Evolutionary conservation across 2,329 filamentous ascomycete species (phyloP).

Genomic region (Calonectria pauciramosa): DNA sequence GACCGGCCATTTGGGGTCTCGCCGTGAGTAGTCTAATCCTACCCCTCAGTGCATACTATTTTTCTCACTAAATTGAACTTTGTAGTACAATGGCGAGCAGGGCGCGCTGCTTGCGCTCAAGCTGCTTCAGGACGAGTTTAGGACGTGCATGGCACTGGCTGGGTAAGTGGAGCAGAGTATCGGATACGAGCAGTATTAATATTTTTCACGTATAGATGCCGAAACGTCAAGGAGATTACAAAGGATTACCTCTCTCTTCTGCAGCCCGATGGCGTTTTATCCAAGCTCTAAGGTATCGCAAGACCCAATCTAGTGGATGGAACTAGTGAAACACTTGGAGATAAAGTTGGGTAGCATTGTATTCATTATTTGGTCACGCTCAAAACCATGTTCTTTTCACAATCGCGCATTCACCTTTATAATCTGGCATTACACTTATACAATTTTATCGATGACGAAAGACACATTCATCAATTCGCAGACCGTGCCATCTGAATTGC

Average conservation of each 20-base stretch:
- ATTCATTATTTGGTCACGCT: not conserved
- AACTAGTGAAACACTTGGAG: not conserved
- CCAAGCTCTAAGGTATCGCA: constrained; percentile 1
- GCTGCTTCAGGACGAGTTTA: constrained; percentile 27
- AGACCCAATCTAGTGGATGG: not conserved
- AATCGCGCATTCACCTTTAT: not conserved
- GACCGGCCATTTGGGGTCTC: constrained; percentile 31
- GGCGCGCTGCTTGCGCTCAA: constrained; percentile 22
- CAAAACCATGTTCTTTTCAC: not conserved
- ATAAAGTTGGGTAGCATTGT: not conserved
- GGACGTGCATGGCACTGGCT: constrained; percentile 24
- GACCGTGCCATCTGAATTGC: not conserved
- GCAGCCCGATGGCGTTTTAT: constrained; percentile 18
- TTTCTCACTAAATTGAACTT: not conserved
- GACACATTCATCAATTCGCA: not conserved
- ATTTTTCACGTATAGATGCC: not conserved
- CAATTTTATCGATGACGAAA: not conserved
- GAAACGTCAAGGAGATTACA: constrained; percentile 26
- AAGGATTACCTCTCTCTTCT: constrained; percentile 26
- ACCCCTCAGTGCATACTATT: no score
- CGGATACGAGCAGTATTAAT: not conserved
- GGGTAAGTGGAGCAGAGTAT: not conserved
- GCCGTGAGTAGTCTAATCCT: constrained; percentile 13
- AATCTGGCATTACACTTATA: not conserved
- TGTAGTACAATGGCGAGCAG: constrained; percentile 22